These are phyloP conservation scores for Phaseolus lunatus DNA, from an alignment of 306 rosid genomes.

Conservation along the genomic window DNA sequence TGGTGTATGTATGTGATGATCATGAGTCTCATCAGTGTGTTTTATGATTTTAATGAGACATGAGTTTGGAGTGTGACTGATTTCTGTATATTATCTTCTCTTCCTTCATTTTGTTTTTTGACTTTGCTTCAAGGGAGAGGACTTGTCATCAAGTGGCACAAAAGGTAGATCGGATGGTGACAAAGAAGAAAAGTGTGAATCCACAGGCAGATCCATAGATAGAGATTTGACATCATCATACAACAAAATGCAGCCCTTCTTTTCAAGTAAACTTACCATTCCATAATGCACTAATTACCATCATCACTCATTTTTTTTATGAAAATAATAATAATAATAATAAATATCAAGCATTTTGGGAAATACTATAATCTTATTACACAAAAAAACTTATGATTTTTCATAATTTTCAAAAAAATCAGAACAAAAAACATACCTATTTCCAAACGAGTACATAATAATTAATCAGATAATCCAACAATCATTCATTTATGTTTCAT, in stretches of 20 bases:
- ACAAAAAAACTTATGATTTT: no score
- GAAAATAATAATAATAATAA: no score
- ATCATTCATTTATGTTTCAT: no score
- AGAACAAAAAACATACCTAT: no score
- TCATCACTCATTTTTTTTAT: background rate
- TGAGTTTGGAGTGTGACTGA: slow-evolving; percentile 41
- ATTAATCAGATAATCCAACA: no score
- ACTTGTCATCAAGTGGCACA: slow-evolving; percentile 69
- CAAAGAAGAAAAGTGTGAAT: slow-evolving; percentile 63
- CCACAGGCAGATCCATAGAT: slow-evolving; percentile 63
- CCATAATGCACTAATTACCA: background rate
- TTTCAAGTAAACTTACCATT: background rate
- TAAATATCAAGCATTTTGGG: no score
- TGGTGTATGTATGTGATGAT: slow-evolving; percentile 51
- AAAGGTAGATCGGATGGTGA: slow-evolving; percentile 66
- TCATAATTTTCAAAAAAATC: no score
- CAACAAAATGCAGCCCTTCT: slow-evolving; percentile 28
- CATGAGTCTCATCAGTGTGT: slow-evolving; percentile 54
- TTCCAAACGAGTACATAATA: no score
- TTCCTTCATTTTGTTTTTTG: slow-evolving; percentile 63
- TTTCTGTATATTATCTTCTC: slow-evolving; percentile 43
- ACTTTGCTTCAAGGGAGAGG: slow-evolving; percentile 55
- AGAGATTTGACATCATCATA: slow-evolving; percentile 68
- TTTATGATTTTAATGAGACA: slow-evolving; percentile 47
- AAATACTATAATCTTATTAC: no score